Base-by-base conservation (phyloP, 225 moss, liverwort and hornwort genomes). In the Physcomitrium patens region DNA sequence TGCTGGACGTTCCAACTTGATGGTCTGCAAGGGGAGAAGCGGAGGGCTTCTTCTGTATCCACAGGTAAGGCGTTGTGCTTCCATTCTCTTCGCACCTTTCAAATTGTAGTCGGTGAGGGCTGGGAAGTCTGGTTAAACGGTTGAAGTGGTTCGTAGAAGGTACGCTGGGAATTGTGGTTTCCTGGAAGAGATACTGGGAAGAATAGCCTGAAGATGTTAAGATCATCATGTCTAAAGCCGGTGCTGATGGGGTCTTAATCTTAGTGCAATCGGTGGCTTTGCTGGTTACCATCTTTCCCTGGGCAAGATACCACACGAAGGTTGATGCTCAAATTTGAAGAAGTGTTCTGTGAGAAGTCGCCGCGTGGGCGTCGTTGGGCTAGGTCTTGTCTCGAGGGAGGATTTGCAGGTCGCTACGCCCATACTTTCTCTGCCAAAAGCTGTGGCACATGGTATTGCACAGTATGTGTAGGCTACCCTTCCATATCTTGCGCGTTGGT, bases 11-110 rank as follows among this genome's bases (percentile, higher is more conserved):
- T 81, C 70, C 74, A 87, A 82, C 84, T 87, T 85, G 87, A 87
- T 87, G 87, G 84, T 87, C 75, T 83, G 80, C 82, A 85, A 85
- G 82, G 84, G 87, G 82, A 85, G 84, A 76, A 87, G 81, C 76
- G 84, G 82, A 87, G 87, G 87, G 82, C 87, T 85, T 80, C 80
- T 66, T 82, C 82, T 79, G 82, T 80, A 74, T 72, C 65, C 71
- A 75, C 84, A 82, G 87, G 87, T 87, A 77, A 82, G 84, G 80
- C 75, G 53, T 59, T 60, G 42, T 73, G 56, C 26, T 37, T 49
- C 10, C 23, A 28, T 54, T 24, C 51, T 16, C 31, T 55, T 60
- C 17, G 64, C n/a, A 43, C 75, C 27, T 59, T 71, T 73, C 65
- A 18, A 12, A 68, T 69, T 37, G 76, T 50, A 46, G 65, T 67